Percentiles rank a stretch among this genome's conserved stretches.
These are phyloP conservation scores for Babesia gibsoni DNA, from an alignment of 169 alveolate genomes.

Conservation along the genomic window DNA sequence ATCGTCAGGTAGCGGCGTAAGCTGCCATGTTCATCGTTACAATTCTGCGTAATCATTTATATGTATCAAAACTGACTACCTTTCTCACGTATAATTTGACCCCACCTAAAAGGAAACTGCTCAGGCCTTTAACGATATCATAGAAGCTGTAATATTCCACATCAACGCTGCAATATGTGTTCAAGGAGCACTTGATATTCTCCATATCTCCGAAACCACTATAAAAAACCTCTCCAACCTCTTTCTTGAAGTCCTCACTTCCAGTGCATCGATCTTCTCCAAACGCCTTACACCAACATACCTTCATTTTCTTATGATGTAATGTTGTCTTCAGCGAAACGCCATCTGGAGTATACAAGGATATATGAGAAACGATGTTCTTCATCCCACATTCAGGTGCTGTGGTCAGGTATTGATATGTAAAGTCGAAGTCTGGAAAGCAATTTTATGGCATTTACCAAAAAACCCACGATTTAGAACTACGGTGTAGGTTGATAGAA, in stretches of 20 bases:
- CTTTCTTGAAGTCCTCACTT: slow-evolving; percentile 23
- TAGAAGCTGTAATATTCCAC: slow-evolving; percentile 2
- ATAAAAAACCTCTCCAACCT: slow-evolving; percentile 16
- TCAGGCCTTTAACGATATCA: background rate
- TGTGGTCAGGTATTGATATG: background rate
- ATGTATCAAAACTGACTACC: too few species aligned
- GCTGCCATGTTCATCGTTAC: too few species aligned
- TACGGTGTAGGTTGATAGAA: too few species aligned
- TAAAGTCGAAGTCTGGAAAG: background rate
- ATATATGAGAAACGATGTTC: background rate
- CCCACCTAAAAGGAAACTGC: background rate
- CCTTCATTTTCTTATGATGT: background rate
- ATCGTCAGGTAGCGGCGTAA: too few species aligned
- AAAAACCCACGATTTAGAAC: too few species aligned
- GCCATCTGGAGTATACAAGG: background rate
- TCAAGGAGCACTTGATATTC: background rate
- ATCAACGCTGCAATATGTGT: background rate
- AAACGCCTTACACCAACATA: slow-evolving; percentile 51
- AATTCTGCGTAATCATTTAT: too few species aligned
- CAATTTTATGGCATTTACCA: too few species aligned
- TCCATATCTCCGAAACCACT: slow-evolving; percentile 5
- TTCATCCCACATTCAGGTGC: background rate
- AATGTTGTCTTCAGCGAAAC: background rate
- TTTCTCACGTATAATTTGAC: background rate
- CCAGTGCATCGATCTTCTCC: background rate